These are phyloP conservation scores for Helotiales sp. DNA, from an alignment of 2,329 filamentous ascomycete genomes.

Conservation along the genomic window DNA sequence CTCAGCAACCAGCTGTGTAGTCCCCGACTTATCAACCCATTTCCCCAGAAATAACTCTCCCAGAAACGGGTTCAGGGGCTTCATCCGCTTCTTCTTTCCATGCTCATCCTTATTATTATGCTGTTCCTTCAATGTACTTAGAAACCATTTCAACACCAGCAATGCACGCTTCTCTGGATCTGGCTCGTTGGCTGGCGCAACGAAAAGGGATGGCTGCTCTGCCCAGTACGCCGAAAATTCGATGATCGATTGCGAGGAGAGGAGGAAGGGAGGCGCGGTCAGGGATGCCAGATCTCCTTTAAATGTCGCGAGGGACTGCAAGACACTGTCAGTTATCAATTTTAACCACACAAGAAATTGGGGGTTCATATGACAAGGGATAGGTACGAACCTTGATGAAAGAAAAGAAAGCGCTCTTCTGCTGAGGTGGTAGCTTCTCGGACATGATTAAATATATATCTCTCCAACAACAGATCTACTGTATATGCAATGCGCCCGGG, in stretches of 20 bases:
- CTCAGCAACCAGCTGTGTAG: constrained; percentile 86
- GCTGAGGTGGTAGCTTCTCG: constrained; percentile 34
- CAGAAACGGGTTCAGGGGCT: constrained; percentile 93
- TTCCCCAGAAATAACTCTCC: constrained; percentile 91
- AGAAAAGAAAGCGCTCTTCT: constrained; percentile 40
- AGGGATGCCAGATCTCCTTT: constrained; percentile 81
- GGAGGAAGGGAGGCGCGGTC: constrained; percentile 83
- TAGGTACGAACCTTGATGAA: constrained; percentile 40
- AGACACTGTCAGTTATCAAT: not conserved
- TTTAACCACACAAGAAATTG: not conserved
- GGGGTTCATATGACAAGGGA: not conserved
- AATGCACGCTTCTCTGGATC: constrained; percentile 84
- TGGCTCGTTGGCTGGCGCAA: constrained; percentile 78
- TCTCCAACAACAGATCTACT: not conserved
- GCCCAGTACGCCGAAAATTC: constrained; percentile 85
- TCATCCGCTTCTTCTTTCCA: constrained; percentile 87
- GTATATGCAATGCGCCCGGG: not conserved
- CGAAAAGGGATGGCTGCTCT: constrained; percentile 76
- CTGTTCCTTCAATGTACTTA: constrained; percentile 90
- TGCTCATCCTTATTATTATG: constrained; percentile 64
- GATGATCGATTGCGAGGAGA: constrained; percentile 76
- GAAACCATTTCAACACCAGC: constrained; percentile 91
- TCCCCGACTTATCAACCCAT: constrained; percentile 83
- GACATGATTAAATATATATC: constrained; percentile 12
- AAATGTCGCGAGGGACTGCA: constrained; percentile 76